Base-by-base conservation (phyloP, 306 rosid species). In the Trifolium pratense region DNA sequence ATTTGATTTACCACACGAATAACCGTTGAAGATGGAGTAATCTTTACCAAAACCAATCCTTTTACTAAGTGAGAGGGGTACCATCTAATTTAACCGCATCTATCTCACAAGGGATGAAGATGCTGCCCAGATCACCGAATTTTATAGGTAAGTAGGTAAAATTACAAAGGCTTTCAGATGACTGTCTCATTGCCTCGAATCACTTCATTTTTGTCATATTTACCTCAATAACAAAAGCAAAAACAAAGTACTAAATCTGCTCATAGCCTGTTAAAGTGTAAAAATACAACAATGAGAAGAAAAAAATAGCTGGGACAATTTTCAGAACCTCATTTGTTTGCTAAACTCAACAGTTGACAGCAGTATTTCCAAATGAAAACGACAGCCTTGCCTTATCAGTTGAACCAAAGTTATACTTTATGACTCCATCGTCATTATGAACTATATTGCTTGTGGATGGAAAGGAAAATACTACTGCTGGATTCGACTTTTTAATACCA, bases 341-440 rank as follows among this genome's bases (percentile, higher is more conserved):
- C 31, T 17, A 60, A 57, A 62, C 43, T 82, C 78, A 87, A 82
- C 79, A 88, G 81, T 92, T 81, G 78, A 89, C 40, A 14, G 84
- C 83, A 80, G 87, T 83, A 75, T 88, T 87, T 37, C 72, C 83
- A 15, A 87, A 55, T 14, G 84, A 81, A 80, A 91, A 91, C 10
- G 87, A 79, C 61, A 91, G 39, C 74, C 86, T 88, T 31, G 78
- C 29, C 79, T 84, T 78, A 57, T 81, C 71, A 6, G 75, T 81
- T 40, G 96, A 86, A 34, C 96, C 97, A 20, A 94, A 89, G 86
- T 84, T 87, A 77, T 81, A 94, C 74, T 87, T 85, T 42, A 87
- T 70, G 57, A 79, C 90, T 39, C 81, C 79, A 56, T 73, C 74
- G 53, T 82, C 92, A 34, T 62, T 66, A 62, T 48, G 52, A 62